phyloP scores from a whole-genome alignment of 2,329 filamentous ascomycete species.

The Daldinia sp. region DNA sequence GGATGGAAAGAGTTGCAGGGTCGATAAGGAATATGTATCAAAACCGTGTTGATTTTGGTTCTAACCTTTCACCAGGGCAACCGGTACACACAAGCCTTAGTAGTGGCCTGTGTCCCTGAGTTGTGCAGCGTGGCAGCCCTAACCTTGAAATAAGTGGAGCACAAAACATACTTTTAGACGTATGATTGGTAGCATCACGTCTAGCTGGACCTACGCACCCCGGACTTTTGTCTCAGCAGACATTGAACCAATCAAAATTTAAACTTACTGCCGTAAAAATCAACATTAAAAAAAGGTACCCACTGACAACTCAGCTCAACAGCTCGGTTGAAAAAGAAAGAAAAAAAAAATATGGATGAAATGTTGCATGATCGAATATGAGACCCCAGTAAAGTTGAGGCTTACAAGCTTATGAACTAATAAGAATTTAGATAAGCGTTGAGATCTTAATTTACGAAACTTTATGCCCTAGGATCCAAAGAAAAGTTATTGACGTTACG shows the following conservation, averaged over 20 bases:
- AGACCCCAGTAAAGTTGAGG: constrained; percentile 3
- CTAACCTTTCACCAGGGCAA: constrained; percentile 32
- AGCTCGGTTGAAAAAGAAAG: neutral
- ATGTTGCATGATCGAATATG: constrained; percentile 7
- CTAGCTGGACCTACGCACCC: constrained; percentile 18
- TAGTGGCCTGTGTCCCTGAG: neutral
- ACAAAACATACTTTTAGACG: constrained; percentile 17
- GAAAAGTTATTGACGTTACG: too few relatives aligned
- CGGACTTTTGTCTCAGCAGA: constrained; percentile 30
- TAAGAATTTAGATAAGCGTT: constrained; percentile 2
- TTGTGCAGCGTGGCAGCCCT: constrained; percentile 17
- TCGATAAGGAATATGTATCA: constrained; percentile 2
- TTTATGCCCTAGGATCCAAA: neutral
- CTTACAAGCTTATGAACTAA: constrained; percentile 2
- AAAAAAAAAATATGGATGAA: neutral
- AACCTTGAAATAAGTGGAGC: constrained; percentile 21
- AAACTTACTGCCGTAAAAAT: neutral
- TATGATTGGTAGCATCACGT: constrained; percentile 21
- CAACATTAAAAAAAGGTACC: constrained; percentile 6
- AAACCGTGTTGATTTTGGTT: constrained; percentile 38
- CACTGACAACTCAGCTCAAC: constrained; percentile 11
- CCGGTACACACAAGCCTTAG: constrained; percentile 22
- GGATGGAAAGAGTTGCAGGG: constrained; percentile 11
- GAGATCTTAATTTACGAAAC: constrained; percentile 1
- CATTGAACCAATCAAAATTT: constrained; percentile 15